Evolutionary conservation across 2,329 filamentous ascomycete genomes (phyloP).

Genomic region (Stenocarpella maydis): DNA sequence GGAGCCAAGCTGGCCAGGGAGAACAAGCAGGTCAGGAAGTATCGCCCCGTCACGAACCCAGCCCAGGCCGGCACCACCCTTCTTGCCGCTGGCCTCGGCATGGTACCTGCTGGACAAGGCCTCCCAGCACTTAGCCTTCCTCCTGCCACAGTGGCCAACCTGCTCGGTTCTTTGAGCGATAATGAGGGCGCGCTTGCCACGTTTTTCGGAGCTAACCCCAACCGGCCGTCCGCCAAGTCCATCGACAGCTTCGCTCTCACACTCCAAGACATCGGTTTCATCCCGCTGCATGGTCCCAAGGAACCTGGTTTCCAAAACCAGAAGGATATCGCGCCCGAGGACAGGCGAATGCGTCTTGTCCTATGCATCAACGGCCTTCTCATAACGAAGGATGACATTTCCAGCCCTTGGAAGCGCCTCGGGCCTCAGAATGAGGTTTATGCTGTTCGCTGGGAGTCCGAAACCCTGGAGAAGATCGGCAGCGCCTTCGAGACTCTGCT

Average conservation of each 20-base stretch:
- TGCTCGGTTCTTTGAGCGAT: slow-evolving; percentile 82
- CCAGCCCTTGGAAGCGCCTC: slow-evolving; percentile 80
- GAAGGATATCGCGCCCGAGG: slow-evolving; percentile 60
- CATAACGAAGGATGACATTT: slow-evolving; percentile 74
- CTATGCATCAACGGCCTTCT: slow-evolving; percentile 87
- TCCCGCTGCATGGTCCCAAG: slow-evolving; percentile 70
- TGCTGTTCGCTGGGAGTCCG: slow-evolving; percentile 82
- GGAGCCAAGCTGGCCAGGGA: slow-evolving; percentile 66
- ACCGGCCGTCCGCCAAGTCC: slow-evolving; percentile 82
- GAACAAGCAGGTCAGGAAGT: slow-evolving; percentile 64
- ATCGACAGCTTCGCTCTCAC: slow-evolving; percentile 89
- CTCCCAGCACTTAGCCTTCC: slow-evolving; percentile 68
- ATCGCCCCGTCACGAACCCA: slow-evolving; percentile 72
- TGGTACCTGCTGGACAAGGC: slow-evolving; percentile 71
- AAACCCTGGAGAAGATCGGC: slow-evolving; percentile 79
- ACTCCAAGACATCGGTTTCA: slow-evolving; percentile 87
- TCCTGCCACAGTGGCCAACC: slow-evolving; percentile 75
- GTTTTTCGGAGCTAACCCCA: slow-evolving; percentile 91
- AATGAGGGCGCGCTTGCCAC: slow-evolving; percentile 82
- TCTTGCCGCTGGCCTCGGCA: slow-evolving; percentile 80
- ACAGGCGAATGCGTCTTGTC: slow-evolving; percentile 79
- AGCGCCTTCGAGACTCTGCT: slow-evolving; percentile 79
- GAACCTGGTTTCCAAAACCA: slow-evolving; percentile 55
- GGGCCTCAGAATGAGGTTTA: slow-evolving; percentile 80
- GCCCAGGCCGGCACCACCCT: slow-evolving; percentile 66